These are phyloP conservation scores for Cynara cardunculus DNA, from an alignment of 129 eudicot species.

Conservation along the genomic window DNA sequence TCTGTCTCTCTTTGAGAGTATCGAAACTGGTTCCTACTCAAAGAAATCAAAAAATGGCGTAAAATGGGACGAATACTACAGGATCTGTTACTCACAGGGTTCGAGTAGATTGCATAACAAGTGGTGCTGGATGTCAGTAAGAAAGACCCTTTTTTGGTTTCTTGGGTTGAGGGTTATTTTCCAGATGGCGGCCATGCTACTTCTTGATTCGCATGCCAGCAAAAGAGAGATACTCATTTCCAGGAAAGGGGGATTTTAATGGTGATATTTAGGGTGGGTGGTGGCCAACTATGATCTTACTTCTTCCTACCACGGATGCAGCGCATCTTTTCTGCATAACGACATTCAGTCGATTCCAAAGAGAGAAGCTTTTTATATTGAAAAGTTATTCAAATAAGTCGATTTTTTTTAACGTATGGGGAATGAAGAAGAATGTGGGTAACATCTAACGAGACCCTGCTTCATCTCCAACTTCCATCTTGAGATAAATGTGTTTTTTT, in stretches of 20 bases:
- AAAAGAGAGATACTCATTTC: not conserved
- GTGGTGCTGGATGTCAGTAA: slow-evolving; percentile 12
- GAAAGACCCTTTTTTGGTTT: not conserved
- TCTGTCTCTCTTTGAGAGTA: slow-evolving; percentile 4
- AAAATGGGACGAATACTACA: not conserved
- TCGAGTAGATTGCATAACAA: slow-evolving; percentile 6
- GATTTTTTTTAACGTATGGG: no score
- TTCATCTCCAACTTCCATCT: no score
- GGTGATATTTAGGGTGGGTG: not conserved
- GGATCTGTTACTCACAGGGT: not conserved
- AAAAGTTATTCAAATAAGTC: not conserved
- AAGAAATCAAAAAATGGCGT: not conserved
- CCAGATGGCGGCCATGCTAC: not conserved
- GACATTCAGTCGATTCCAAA: not conserved
- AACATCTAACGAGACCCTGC: no score
- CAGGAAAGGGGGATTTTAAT: not conserved
- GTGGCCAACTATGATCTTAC: not conserved
- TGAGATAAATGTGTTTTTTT: no score
- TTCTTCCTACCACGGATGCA: not conserved
- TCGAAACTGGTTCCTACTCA: not conserved
- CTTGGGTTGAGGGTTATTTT: not conserved
- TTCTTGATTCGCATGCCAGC: not conserved
- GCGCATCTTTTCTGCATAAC: slow-evolving; percentile 15
- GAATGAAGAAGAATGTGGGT: no score
- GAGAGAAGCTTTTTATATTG: not conserved